Base-by-base conservation (phyloP, 164 flowering plant genomes). In the Macadamia integrifolia region DNA sequence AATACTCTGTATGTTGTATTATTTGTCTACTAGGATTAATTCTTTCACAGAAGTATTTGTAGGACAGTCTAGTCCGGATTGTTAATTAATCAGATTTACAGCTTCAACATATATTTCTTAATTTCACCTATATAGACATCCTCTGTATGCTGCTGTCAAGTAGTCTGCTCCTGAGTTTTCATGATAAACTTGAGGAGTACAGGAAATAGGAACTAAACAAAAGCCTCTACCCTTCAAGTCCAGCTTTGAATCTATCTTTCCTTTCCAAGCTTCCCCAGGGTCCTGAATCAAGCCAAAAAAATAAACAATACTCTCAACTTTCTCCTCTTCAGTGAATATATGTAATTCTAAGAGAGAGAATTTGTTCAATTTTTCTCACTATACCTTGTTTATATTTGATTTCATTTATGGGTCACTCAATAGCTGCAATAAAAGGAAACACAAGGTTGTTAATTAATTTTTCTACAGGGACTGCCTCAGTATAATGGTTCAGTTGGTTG, bases 121-220 rank as follows among this genome's bases (percentile, higher is more conserved):
- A 23, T 65, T 61, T 81, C 75, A 88, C 67, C 90, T 75, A 57
- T 88, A 88, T 77, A 87, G 79, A 68, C 82, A 82, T 42, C 93
- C 87, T 76, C 88, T 78, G 56, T 85, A 86, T 0, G 87, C 61
- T 2, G 91, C 88, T 9, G 89, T 84, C 88, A 85, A 86, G 69
- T 86, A 87, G 65, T 88, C 93, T 8, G 88, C 69, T 67, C 87
- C 93, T 0, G 77, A 68, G 72, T 82, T 86, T 59, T 88, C 93
- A 7, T 78, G 76, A 50, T 75, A 85, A 57, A 78, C 73, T 66
- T 80, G 86, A 44, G 93, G 86, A 0, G 85, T 81, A 62, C 82
- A 83, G 15, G 89, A 87, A 60, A 83, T 72, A 0, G 93, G 93
- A 72, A 85, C 86, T 23, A 88, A 75, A 72, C 91, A 84, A 23